A percentile compares a stretch with the other conserved stretches of the same genome.
Conservation (phyloP, 2,329 filamentous ascomycete species). For the Xylariaceae sp. region DNA sequence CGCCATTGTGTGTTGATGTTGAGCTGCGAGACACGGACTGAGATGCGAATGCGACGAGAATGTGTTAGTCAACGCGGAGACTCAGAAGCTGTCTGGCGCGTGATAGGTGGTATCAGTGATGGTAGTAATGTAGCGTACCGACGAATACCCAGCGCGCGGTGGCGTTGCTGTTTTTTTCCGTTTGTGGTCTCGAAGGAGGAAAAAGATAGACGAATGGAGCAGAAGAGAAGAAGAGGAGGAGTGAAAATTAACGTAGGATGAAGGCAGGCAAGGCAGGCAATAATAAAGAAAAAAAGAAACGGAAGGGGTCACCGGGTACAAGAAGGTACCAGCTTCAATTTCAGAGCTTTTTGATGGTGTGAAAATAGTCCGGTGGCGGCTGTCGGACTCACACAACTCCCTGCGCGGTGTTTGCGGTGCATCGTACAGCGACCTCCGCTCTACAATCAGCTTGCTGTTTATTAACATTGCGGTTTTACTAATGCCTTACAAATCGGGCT, state of each 20-base stretch:
- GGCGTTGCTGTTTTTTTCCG: too few relatives aligned
- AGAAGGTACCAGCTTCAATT: background rate
- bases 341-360: background rate
- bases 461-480: background rate
- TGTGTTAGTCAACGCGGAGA: background rate
- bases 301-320: background rate
- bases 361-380: background rate
- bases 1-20: slow-evolving; percentile 34
- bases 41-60: background rate
- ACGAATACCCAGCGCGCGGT: too few relatives aligned
- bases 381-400: background rate
- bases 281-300: background rate
- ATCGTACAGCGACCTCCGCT: too few relatives aligned
- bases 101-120: too few relatives aligned
- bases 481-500: background rate
- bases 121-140: too few relatives aligned
- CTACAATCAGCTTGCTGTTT: background rate
- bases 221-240: background rate
- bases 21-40: background rate
- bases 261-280: background rate
- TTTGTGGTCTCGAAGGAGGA: background rate
- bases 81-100: background rate
- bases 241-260: background rate
- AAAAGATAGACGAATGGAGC: background rate
- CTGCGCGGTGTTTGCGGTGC: background rate